Conservation (phyloP, 805 yeast genomes). For the Lachancea sp. region DNA sequence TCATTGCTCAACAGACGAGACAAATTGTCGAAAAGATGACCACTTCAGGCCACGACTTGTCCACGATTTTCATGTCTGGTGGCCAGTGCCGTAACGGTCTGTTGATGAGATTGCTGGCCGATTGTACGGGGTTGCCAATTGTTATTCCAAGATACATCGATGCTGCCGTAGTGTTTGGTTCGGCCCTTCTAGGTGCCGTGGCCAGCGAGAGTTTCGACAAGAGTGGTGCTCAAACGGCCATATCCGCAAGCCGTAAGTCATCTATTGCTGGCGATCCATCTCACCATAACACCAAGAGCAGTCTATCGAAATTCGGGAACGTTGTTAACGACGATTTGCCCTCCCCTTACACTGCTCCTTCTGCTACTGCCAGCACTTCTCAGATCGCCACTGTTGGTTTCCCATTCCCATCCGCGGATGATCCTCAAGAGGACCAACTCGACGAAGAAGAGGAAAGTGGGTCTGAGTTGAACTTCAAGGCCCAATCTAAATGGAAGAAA, state of each 20-base stretch:
- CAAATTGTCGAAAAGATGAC: conserved; percentile 88
- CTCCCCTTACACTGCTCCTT: conserved; percentile 74
- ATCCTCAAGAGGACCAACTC: conserved; percentile 16
- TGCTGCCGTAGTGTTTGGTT: conserved; percentile 94
- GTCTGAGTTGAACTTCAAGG: conserved; percentile 53
- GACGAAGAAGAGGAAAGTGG: conserved; percentile 37
- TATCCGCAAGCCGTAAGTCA: conserved; percentile 15
- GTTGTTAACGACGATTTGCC: conserved; percentile 28
- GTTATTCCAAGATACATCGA: conserved; percentile 92
- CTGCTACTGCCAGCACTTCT: conserved; percentile 59
- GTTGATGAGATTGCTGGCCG: conserved; percentile 83
- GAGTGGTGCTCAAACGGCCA: conserved; percentile 10
- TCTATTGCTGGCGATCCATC: conserved; percentile 10
- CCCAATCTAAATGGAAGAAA: conserved; percentile 46
- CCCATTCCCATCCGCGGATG: conserved; percentile 41
- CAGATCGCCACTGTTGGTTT: conserved; percentile 34
- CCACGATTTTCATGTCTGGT: conserved; percentile 82
- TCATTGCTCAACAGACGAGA: conserved; percentile 94
- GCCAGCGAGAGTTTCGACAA: conserved; percentile 65
- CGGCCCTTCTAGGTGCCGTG: conserved; percentile 91
- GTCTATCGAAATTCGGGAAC: conserved; percentile 6
- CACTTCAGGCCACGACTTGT: conserved; percentile 67
- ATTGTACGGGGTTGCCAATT: conserved; percentile 86
- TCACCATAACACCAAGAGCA: conserved; percentile 8
- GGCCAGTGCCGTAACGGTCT: conserved; percentile 94